These are phyloP conservation scores for Volvariella surrecta DNA, from an alignment of 1,284 basidiomycete genomes.

Conservation along the genomic window DNA sequence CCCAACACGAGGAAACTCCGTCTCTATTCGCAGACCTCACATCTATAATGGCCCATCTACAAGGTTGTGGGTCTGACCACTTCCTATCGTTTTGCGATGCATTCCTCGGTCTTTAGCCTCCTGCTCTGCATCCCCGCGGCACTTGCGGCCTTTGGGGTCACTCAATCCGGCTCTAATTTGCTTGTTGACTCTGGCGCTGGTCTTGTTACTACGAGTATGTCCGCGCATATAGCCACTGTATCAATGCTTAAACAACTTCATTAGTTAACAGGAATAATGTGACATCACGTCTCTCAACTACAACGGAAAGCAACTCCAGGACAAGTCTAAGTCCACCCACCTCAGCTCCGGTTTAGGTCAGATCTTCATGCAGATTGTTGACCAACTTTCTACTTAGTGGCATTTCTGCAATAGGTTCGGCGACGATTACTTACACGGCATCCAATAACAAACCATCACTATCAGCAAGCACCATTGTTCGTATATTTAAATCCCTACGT, in stretches of 20 bases:
- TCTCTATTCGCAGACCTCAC: no score
- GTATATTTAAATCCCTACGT: constrained; percentile 5
- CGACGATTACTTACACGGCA: constrained; percentile 30
- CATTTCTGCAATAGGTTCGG: constrained; percentile 21
- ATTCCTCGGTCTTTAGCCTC: constrained; percentile 4
- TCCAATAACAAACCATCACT: constrained; percentile 28
- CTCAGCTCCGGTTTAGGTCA: constrained; percentile 36
- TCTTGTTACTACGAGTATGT: constrained; percentile 34
- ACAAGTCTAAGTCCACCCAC: constrained; percentile 34
- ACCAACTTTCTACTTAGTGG: background rate
- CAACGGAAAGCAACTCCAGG: constrained; percentile 37
- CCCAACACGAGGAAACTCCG: no score
- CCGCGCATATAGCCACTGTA: background rate
- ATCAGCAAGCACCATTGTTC: constrained; percentile 33
- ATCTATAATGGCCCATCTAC: no score
- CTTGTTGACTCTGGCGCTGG: constrained; percentile 36
- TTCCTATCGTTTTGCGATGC: constrained; percentile 1
- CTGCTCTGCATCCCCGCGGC: constrained; percentile 17
- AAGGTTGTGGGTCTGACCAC: no score
- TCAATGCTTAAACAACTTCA: constrained; percentile 1
- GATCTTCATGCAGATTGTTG: constrained; percentile 2
- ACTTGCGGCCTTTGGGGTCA: constrained; percentile 36
- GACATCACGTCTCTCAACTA: constrained; percentile 36
- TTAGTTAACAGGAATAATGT: constrained; percentile 31
- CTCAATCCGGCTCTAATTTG: constrained; percentile 30